These are phyloP conservation scores for Dendrothele bispora DNA, from an alignment of 768 basidiomycete species.

Conservation along the genomic window DNA sequence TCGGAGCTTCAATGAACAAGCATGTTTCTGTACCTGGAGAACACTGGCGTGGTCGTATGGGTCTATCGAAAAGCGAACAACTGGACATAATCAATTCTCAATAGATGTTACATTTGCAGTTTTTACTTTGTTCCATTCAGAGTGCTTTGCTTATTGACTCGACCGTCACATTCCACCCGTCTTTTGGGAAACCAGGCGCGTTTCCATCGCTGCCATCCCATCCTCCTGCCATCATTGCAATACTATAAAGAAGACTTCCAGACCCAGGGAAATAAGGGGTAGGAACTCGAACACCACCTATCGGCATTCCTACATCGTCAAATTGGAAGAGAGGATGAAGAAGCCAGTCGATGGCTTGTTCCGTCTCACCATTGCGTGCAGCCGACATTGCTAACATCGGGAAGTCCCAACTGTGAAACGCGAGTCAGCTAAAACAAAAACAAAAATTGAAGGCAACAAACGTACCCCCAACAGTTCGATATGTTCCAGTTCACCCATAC, in stretches of 20 bases:
- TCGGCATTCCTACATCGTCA: conserved; percentile 62
- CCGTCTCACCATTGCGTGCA: conserved; percentile 48
- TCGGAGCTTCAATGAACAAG: conserved; percentile 27
- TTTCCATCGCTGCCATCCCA: conserved; percentile 48
- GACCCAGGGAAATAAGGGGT: conserved; percentile 58
- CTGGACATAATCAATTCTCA: neutral
- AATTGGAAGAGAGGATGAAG: conserved; percentile 55
- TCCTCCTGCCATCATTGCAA: conserved; percentile 59
- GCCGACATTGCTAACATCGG: conserved; percentile 65
- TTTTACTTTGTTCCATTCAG: conserved; percentile 12
- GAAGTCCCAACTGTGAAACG: conserved; percentile 54
- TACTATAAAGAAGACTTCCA: conserved; percentile 48
- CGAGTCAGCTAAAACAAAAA: neutral
- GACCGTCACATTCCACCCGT: conserved; percentile 36
- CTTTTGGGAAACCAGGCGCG: conserved; percentile 40
- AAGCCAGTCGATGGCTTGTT: conserved; percentile 54
- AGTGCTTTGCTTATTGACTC: conserved; percentile 37
- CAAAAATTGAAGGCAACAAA: conserved; percentile 3
- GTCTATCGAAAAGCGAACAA: conserved; percentile 59
- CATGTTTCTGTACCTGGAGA: conserved; percentile 39
- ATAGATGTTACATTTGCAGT: conserved; percentile 19
- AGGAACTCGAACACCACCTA: conserved; percentile 43
- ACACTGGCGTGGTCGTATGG: conserved; percentile 77
- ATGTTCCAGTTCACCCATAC: conserved; percentile 57
- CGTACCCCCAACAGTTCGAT: conserved; percentile 54